These are phyloP conservation scores for Calamus simplicifolius DNA, from an alignment of 176 grass and related monocot species.

Conservation along the genomic window DNA sequence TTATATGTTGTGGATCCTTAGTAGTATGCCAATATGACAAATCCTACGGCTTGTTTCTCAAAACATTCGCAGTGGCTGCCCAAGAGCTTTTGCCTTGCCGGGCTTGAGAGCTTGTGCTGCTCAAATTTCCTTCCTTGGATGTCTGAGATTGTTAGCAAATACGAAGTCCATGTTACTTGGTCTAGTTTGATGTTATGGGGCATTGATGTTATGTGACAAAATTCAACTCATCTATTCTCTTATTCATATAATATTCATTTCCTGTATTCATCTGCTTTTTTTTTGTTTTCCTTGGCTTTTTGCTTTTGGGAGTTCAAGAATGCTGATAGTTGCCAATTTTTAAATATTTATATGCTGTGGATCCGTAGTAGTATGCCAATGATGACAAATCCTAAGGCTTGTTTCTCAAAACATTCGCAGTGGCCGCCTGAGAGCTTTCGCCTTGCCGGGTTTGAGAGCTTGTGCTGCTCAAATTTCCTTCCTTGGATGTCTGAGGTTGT, in stretches of 20 bases:
- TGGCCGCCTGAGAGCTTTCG: background rate
- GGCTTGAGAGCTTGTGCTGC: background rate
- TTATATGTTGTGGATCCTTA: no score
- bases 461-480: background rate
- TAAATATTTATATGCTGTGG: no score
- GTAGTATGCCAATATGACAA: background rate
- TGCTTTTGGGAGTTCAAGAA: no score
- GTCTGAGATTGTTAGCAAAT: slow-evolving; percentile 6
- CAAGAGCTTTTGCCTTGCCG: background rate
- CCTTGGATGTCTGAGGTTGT: slow-evolving; percentile 9
- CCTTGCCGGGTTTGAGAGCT: background rate
- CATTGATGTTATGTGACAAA: no score
- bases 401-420: slow-evolving; percentile 3
- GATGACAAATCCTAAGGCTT: background rate
- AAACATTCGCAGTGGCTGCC: slow-evolving; percentile 10
- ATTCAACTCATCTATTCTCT: no score
- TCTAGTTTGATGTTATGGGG: no score
- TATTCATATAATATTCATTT: no score
- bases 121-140: background rate
- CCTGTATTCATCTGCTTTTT: no score
- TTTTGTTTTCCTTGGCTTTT: no score
- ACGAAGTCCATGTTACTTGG: no score
- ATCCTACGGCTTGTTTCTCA: slow-evolving; percentile 7
- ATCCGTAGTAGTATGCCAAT: no score
- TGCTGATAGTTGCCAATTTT: no score